Evolutionary conservation across 1,139 yeast genomes (phyloP).

Genomic region (Yamadazyma trypodendri): DNA sequence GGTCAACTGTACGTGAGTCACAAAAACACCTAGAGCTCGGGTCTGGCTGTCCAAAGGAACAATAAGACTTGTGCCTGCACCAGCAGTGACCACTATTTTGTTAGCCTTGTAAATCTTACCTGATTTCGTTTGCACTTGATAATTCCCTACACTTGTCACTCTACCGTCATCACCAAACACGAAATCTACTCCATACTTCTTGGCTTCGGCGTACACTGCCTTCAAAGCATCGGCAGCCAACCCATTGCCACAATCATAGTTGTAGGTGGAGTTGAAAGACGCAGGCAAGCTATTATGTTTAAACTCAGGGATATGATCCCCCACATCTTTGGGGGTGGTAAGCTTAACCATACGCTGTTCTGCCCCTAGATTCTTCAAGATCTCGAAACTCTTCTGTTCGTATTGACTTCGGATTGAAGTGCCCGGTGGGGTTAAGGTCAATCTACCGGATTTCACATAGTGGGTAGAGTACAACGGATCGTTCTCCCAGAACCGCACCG

Average conservation of each 20-base stretch:
- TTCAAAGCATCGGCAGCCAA: constrained; percentile 27
- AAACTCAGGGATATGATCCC: constrained; percentile 9
- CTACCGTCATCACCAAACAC: constrained; percentile 23
- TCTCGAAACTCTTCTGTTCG: constrained; percentile 14
- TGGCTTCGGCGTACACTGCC: constrained; percentile 21
- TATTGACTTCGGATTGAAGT: constrained; percentile 13
- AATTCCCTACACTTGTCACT: constrained; percentile 11
- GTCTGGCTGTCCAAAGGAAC: constrained; percentile 31
- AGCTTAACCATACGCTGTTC: constrained; percentile 11
- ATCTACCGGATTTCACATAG: constrained; percentile 35
- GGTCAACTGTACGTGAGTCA: constrained; percentile 30
- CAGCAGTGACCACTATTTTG: constrained; percentile 28
- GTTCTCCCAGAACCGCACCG: constrained; percentile 34
- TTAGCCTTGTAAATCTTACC: constrained; percentile 24
- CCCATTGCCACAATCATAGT: constrained; percentile 30
- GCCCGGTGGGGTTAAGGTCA: constrained; percentile 18
- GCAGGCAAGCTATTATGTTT: constrained; percentile 13
- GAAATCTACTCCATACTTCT: constrained; percentile 26
- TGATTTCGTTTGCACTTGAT: constrained; percentile 17
- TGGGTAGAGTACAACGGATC: constrained; percentile 29
- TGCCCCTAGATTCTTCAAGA: constrained; percentile 12
- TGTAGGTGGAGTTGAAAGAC: constrained; percentile 13
- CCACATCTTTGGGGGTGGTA: constrained; percentile 11
- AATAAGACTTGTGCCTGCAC: constrained; percentile 31
- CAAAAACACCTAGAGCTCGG: constrained; percentile 33